Percentiles rank a stretch among this genome's conserved stretches.
phyloP scores from a whole-genome alignment of 495 filamentous ascomycete genomes.

The Penicillium cosmopolitanum region DNA sequence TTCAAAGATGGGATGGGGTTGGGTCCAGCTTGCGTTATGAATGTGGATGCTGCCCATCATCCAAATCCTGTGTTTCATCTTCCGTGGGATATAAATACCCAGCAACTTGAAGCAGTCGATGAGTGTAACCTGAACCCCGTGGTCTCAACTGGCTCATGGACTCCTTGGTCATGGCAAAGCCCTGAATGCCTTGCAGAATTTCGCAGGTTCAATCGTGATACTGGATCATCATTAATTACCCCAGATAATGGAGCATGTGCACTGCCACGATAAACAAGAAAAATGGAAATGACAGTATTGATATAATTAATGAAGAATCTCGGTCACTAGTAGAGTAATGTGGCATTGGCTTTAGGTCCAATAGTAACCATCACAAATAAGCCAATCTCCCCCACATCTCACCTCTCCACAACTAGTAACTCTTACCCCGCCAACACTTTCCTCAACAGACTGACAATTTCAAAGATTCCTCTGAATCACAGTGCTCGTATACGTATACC shows the following conservation, averaged over 20 bases:
- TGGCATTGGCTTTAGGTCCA: not conserved
- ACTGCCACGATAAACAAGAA: not conserved
- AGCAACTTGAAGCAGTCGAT: not conserved
- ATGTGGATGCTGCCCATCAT: constrained; percentile 3
- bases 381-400: not conserved
- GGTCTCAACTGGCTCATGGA: constrained; percentile 1
- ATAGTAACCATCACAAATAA: not conserved
- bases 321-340: not conserved
- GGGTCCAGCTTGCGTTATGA: not conserved
- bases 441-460: not conserved
- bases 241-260: not conserved
- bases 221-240: not conserved
- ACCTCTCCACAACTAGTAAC: not conserved
- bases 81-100: constrained; percentile 1
- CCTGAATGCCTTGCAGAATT: constrained; percentile 25
- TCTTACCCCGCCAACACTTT: not conserved
- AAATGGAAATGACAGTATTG: not conserved
- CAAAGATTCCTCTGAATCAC: not conserved
- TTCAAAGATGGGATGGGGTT: constrained; percentile 51
- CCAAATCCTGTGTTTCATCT: constrained; percentile 3
- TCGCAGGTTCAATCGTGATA: constrained; percentile 1
- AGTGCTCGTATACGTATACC: not conserved
- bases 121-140: not conserved
- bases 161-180: constrained; percentile 24
- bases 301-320: not conserved